Percentiles rank a stretch among this genome's conserved stretches.
phyloP scores from a whole-genome alignment of 352 stramenopile species.

The Globisporangium cederbergense region DNA sequence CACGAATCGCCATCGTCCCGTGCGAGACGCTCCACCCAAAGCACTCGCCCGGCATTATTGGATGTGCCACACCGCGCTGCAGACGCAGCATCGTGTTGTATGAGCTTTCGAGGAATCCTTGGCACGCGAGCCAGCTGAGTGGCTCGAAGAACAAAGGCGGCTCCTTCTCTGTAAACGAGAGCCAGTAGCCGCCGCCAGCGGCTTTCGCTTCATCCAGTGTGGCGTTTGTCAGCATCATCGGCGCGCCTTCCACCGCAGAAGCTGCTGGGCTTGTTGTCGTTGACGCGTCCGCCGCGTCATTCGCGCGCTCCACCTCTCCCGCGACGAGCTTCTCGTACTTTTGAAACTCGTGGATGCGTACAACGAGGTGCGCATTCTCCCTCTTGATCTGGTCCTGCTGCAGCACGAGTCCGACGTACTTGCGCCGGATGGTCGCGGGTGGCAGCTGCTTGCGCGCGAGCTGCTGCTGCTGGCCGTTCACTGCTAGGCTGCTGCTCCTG shows the following conservation, averaged over 20 bases:
- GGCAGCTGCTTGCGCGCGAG: neutral
- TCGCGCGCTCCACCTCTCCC: conserved; percentile 5
- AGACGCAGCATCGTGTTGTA: conserved; percentile 9
- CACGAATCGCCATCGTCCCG: neutral
- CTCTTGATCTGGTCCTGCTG: conserved; percentile 18
- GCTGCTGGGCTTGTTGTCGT: no score
- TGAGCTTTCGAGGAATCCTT: neutral
- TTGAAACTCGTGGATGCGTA: conserved; percentile 8
- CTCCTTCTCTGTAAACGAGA: conserved; percentile 15
- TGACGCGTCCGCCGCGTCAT: neutral
- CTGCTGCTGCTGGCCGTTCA: neutral
- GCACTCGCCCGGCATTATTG: conserved; percentile 2
- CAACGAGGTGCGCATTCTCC: conserved; percentile 10
- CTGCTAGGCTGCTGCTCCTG: neutral
- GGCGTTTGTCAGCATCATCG: neutral
- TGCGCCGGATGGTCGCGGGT: neutral
- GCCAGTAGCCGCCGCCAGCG: conserved; percentile 8
- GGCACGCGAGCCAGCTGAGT: conserved; percentile 9
- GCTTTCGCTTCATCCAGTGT: neutral
- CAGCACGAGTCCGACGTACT: conserved; percentile 13
- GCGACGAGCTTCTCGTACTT: conserved; percentile 16
- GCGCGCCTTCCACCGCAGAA: neutral
- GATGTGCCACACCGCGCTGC: neutral
- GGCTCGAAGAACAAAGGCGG: conserved; percentile 11
- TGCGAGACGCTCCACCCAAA: conserved; percentile 13